Conservation (phyloP, 768 basidiomycete genomes). For the Suillus paluster region DNA sequence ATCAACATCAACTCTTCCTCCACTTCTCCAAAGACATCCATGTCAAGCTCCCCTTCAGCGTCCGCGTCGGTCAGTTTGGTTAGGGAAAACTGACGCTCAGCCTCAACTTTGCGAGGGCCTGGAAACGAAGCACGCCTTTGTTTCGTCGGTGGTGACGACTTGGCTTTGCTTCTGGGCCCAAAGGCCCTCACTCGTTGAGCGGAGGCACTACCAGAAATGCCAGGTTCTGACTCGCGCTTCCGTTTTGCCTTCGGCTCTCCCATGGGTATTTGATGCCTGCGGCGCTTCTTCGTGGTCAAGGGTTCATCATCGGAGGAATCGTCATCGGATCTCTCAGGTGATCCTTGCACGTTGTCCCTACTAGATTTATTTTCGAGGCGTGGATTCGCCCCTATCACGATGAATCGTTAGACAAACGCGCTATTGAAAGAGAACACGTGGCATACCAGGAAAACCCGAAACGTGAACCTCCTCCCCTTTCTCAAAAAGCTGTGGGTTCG, state of each 20-base stretch:
- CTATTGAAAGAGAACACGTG: neutral
- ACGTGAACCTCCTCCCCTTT: constrained; percentile 57
- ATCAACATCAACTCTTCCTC: constrained; percentile 36
- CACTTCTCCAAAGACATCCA: constrained; percentile 38
- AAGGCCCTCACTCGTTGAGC: neutral
- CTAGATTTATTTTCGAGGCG: constrained; percentile 22
- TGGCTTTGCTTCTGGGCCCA: constrained; percentile 12
- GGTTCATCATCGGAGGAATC: constrained; percentile 21
- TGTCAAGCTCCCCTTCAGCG: constrained; percentile 37
- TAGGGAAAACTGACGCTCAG: constrained; percentile 24
- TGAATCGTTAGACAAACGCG: neutral
- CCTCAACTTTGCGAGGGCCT: constrained; percentile 23
- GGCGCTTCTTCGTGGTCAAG: constrained; percentile 28
- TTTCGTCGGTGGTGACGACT: constrained; percentile 14
- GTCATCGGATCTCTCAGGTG: constrained; percentile 11
- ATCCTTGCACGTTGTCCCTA: constrained; percentile 12
- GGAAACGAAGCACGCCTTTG: constrained; percentile 36
- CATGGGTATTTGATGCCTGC: constrained; percentile 17
- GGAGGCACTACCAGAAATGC: neutral
- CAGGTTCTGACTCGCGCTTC: constrained; percentile 5
- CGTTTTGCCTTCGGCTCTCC: constrained; percentile 13
- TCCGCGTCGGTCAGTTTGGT: constrained; percentile 34
- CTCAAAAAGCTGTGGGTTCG: constrained; percentile 53
- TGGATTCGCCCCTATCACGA: constrained; percentile 20
- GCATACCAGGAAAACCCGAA: constrained; percentile 63